These are phyloP conservation scores for Euphorbia peplus DNA, from an alignment of 345 rosid genomes.

Conservation along the genomic window DNA sequence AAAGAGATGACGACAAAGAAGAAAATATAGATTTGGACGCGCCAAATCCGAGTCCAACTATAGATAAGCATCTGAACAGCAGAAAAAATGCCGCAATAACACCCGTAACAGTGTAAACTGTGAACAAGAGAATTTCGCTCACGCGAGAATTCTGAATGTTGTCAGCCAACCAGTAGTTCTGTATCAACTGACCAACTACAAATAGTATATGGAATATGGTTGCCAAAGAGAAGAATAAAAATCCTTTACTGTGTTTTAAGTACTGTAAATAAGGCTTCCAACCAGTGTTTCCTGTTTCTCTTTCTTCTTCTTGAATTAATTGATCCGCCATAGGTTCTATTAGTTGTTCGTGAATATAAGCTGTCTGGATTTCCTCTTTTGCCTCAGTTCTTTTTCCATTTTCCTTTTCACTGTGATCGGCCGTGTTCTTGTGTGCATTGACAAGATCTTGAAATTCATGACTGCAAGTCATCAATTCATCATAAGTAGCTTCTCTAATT, in stretches of 20 bases:
- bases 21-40: constrained; percentile 35
- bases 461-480: too few species aligned
- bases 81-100: constrained; percentile 23
- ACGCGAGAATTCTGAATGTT: constrained; percentile 23
- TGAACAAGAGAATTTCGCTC: constrained; percentile 22
- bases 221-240: constrained; percentile 27
- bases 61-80: constrained; percentile 20
- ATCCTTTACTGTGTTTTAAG: constrained; percentile 33
- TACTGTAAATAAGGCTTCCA: constrained; percentile 49
- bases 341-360: constrained; percentile 12
- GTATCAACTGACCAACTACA: constrained; percentile 30
- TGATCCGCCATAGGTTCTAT: constrained; percentile 32
- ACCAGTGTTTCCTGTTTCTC: constrained; percentile 48
- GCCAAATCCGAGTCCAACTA: constrained; percentile 28
- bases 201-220: constrained; percentile 19
- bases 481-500: too few species aligned
- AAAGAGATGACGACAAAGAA: constrained; percentile 31
- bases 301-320: constrained; percentile 49
- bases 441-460: too few species aligned
- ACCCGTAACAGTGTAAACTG: constrained; percentile 27
- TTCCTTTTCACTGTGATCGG: constrained; percentile 14
- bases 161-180: constrained; percentile 42
- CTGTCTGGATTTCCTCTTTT: constrained; percentile 31
- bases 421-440: too few species aligned
- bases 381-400: background rate